Evolutionary conservation across 2,329 filamentous ascomycete genomes (phyloP).

Genomic region (Pseudofabraea citricarpa): DNA sequence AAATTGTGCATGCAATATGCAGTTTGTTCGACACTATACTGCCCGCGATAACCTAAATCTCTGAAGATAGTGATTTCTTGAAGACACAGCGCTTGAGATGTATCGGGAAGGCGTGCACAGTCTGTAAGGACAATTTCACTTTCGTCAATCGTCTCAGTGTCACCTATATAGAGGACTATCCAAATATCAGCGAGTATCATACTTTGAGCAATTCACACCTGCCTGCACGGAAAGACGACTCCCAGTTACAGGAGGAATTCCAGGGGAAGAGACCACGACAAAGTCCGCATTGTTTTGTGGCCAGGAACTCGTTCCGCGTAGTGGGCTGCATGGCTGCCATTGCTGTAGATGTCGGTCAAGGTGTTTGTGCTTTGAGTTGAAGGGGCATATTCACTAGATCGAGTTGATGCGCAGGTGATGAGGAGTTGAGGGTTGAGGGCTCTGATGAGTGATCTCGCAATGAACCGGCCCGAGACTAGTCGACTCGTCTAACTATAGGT

Average conservation of each 20-base stretch:
- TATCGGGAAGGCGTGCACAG: neutral
- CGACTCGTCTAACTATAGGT: too few relatives aligned
- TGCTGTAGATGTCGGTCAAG: neutral
- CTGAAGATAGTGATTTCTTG: neutral
- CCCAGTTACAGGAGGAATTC: neutral
- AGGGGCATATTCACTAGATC: too few relatives aligned
- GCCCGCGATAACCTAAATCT: neutral
- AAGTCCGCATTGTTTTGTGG: neutral
- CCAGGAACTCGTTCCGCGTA: neutral
- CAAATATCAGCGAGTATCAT: neutral
- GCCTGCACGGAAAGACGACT: neutral
- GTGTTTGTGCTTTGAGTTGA: too few relatives aligned
- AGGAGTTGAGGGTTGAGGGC: too few relatives aligned
- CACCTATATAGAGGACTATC: neutral
- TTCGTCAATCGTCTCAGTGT: neutral
- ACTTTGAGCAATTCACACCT: neutral
- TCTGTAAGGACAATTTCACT: neutral
- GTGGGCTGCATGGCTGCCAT: neutral
- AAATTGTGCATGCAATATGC: neutral
- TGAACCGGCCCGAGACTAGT: too few relatives aligned
- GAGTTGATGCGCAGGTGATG: too few relatives aligned
- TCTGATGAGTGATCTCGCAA: too few relatives aligned
- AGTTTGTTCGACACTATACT: neutral
- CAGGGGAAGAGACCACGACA: neutral
- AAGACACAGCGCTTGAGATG: neutral